Conservation (phyloP, 2,329 filamentous ascomycete species). For the Colletotrichum sp. region DNA sequence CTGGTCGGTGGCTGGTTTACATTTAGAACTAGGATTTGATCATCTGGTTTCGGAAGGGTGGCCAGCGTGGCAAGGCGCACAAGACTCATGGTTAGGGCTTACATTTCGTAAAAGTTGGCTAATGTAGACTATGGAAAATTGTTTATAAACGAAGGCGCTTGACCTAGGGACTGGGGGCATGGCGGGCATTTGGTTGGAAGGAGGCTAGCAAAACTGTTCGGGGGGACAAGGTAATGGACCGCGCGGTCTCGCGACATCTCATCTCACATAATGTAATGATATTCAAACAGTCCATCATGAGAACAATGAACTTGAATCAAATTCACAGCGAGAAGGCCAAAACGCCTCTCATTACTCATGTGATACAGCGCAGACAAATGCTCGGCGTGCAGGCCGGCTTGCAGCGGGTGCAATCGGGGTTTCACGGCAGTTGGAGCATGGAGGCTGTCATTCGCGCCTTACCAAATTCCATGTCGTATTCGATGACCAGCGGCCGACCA, state of each 20-base stretch:
- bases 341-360: background rate
- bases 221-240: background rate
- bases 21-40: constrained; percentile 4
- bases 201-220: background rate
- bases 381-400: background rate
- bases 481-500: background rate
- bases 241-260: background rate
- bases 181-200: background rate
- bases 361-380: background rate
- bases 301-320: background rate
- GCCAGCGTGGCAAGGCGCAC: background rate
- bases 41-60: background rate
- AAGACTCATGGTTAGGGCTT: background rate
- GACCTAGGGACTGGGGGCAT: background rate
- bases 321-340: background rate
- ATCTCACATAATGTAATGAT: background rate
- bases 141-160: background rate
- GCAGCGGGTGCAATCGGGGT: background rate
- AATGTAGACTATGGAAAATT: background rate
- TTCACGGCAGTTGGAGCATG: background rate
- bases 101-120: background rate
- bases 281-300: background rate
- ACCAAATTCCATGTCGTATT: background rate
- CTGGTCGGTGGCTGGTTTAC: constrained; percentile 1
- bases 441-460: background rate